These are phyloP conservation scores for Herpotrichia juniperi DNA, from an alignment of 2,329 filamentous ascomycete species.

Conservation along the genomic window DNA sequence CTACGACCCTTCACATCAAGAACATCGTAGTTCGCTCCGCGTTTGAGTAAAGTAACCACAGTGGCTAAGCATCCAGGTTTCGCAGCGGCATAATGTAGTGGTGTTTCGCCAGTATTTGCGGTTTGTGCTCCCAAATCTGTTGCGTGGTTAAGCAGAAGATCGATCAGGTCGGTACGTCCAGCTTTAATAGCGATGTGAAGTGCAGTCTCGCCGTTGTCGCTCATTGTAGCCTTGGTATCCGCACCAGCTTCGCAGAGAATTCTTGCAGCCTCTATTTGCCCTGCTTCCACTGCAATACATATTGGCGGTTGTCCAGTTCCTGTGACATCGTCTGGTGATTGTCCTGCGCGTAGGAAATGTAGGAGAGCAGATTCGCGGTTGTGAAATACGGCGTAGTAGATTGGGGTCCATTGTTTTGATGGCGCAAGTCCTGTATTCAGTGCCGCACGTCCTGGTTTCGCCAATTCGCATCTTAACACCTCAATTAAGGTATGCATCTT, in stretches of 20 bases:
- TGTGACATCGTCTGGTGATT: constrained; percentile 30
- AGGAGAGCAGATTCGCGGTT: constrained; percentile 39
- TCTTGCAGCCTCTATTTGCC: constrained; percentile 29
- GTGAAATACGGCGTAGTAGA: constrained; percentile 37
- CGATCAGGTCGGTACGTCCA: constrained; percentile 29
- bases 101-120: constrained; percentile 29
- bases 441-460: constrained; percentile 16
- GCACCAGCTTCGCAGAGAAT: constrained; percentile 37
- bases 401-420: constrained; percentile 37
- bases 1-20: constrained; percentile 25
- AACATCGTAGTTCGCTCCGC: constrained; percentile 33
- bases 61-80: constrained; percentile 26
- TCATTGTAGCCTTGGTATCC: constrained; percentile 25
- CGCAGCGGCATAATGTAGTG: constrained; percentile 40
- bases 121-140: constrained; percentile 31
- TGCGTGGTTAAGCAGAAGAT: constrained; percentile 27
- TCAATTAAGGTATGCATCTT: constrained; percentile 39
- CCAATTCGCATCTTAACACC: constrained; percentile 37
- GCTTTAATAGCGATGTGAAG: constrained; percentile 38
- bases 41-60: constrained; percentile 30
- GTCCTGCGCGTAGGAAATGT: constrained; percentile 35
- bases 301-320: constrained; percentile 30
- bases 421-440: constrained; percentile 18
- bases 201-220: constrained; percentile 32
- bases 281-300: constrained; percentile 34